Evolutionary conservation across 2,329 filamentous ascomycete genomes (phyloP).

Genomic region (Colletotrichum lindemuthianum): DNA sequence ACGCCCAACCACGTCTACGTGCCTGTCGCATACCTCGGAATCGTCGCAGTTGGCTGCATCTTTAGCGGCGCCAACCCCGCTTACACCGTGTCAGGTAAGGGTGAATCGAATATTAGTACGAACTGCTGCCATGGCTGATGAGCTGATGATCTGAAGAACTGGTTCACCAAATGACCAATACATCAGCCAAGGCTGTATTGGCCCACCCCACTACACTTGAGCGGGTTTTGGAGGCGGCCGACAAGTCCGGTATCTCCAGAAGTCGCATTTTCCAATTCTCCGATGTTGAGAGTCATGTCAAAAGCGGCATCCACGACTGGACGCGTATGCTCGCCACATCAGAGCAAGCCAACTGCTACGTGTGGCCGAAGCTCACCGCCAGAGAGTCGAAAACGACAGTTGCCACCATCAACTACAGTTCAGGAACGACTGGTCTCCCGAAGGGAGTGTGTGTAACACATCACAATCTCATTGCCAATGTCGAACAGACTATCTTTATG

Average conservation of each 20-base stretch:
- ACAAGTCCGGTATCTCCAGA: slow-evolving; percentile 51
- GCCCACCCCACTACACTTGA: slow-evolving; percentile 58
- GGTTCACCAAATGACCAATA: slow-evolving; percentile 61
- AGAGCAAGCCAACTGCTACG: slow-evolving; percentile 48
- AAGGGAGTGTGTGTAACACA: slow-evolving; percentile 63
- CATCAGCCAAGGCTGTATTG: slow-evolving; percentile 59
- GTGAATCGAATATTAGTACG: neutral
- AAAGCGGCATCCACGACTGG: slow-evolving; percentile 54
- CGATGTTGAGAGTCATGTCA: slow-evolving; percentile 46
- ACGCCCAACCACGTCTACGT: slow-evolving; percentile 66
- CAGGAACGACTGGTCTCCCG: slow-evolving; percentile 61
- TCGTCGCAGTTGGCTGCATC: slow-evolving; percentile 61
- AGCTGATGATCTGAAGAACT: slow-evolving; percentile 52
- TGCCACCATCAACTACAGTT: slow-evolving; percentile 61
- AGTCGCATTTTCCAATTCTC: slow-evolving; percentile 60
- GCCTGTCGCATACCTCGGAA: slow-evolving; percentile 63
- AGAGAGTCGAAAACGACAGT: slow-evolving; percentile 47
- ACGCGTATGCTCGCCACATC: slow-evolving; percentile 48
- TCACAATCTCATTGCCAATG: slow-evolving; percentile 59
- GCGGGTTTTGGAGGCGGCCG: slow-evolving; percentile 54
- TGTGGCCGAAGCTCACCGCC: slow-evolving; percentile 51
- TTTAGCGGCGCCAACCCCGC: slow-evolving; percentile 66
- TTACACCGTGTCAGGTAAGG: slow-evolving; percentile 58
- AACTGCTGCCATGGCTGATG: neutral
- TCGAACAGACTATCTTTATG: slow-evolving; percentile 60